Base-by-base conservation (phyloP, 352 stramenopile genomes). In the Pythium grandisporangium region DNA sequence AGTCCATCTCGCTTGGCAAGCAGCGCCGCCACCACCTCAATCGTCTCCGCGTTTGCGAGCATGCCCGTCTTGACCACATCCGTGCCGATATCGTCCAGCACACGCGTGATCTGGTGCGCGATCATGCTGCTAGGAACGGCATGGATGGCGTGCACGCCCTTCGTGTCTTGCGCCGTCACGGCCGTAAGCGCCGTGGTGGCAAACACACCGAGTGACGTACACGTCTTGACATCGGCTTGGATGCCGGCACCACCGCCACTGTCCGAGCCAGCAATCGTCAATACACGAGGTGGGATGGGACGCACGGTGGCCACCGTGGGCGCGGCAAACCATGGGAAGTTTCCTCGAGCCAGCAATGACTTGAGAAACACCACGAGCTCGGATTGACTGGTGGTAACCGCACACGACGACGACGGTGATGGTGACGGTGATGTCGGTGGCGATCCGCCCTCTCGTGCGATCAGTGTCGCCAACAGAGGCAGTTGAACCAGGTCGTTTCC, bases 41-140 rank as follows among this genome's bases (percentile, higher is more conserved):
- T 84, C 42, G 93, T 73, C 35, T 85, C 79, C 32, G 71, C 66
- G 6, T 68, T 95, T 23, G 78, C 82, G 22, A 98, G 64, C 89
- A 97, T 96, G 1, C 93, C 93, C 19, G 95, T 91, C 72, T 98
- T 98, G 48, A 97, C 72, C 17, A 87, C 83, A 22, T 75, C 57
- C 0, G 88, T 66, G 25, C 72, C 75, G 49, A 98, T 80, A 58
- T 98, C 93, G 17, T 75, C 55, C 38, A 84, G 44, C n/a, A 98
- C 70, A 13, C 81, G 74, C n/a, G 69, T 70, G 25, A 98, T 71
- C 58, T 96, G 85, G 30, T 71, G 53, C 10, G 51, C 20, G 23
- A 97, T 71, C 45, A 77, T 86, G 20, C 71, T 65, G 8, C 77
- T 27, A 0, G 82, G 79, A 19, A 80, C 55, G 12, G 42, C 42